Evolutionary conservation across 2,329 filamentous ascomycete species (phyloP), one percentile per base, ranked within the genome.

Genomic region (Epichloe bromicola): DNA sequence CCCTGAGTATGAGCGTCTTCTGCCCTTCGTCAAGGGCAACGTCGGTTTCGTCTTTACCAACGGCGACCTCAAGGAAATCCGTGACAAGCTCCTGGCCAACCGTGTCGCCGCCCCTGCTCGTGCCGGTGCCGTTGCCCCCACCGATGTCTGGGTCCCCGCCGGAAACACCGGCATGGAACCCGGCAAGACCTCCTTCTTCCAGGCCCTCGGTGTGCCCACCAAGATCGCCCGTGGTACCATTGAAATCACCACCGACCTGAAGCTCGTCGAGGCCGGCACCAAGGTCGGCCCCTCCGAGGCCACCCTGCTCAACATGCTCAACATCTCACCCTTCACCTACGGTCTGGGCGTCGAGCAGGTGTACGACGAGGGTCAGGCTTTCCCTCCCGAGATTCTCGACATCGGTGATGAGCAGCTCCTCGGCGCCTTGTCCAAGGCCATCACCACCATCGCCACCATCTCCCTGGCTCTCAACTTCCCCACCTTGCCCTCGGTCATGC

Each of bases 221-320:
- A 98, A 98, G 89, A 98, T 98, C 78, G 93, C 93, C 71, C 93
- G 93, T 95, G 94, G 93, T 94, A 98, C 93, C 77, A 98, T 98
- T 77, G 93, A 98, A 88, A 98, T 98, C 70, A 96, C 90, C 59
- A 79, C 84, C 66, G 93, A 98, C 70, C 80, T 98, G 66, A 97
- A 96, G 87, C 87, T 98, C 73, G 86, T 97, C 68, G 89, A 95
- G 80, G 82, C 88, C 60, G 83, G 84, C 63, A 78, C 52, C 80
- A 97, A 95, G 82, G 94, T 98, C 79, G 93, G 94, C 74, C 85
- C 93, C 69, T 98, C 93, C 70, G 93, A 98, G 82, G 93, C 93
- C 62, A 95, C 91, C 68, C 83, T 98, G 63, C 85, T 98, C 67
- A 98, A 98, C 87, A 87, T 98, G 91, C 78, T 98, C 71, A 97